Percentiles rank a stretch among this genome's conserved stretches.
Conservation (phyloP, 2,329 filamentous ascomycete species). For the Bipolaris bicolor region DNA sequence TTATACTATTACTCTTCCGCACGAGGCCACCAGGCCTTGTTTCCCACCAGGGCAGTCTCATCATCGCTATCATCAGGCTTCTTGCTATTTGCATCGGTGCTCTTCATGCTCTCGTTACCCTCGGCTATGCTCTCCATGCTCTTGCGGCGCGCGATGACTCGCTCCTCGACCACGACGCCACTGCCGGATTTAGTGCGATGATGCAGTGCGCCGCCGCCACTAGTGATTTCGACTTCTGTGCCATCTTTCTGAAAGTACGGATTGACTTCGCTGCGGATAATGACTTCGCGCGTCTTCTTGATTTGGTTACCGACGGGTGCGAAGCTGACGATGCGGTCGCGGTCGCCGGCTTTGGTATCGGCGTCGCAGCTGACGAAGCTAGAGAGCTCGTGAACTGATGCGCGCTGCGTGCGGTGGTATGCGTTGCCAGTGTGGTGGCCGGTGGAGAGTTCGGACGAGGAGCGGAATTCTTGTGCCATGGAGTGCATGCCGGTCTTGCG, state of each 20-base stretch:
- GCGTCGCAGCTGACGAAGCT: conserved; percentile 29
- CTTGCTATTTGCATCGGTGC: conserved; percentile 25
- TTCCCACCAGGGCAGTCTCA: conserved; percentile 29
- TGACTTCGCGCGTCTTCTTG: conserved; percentile 40
- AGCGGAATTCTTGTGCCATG: conserved; percentile 40
- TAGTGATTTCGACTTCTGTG: conserved; percentile 20
- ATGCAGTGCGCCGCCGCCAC: conserved; percentile 5
- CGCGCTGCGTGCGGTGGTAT: conserved; percentile 13
- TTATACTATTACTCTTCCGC: conserved; percentile 1
- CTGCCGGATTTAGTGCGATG: conserved; percentile 8
- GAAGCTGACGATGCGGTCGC: conserved; percentile 28
- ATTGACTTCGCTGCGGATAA: conserved; percentile 33
- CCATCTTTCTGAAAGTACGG: conserved; percentile 19
- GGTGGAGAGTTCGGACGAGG: conserved; percentile 31
- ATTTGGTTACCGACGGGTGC: conserved; percentile 36
- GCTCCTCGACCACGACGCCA: conserved; percentile 17
- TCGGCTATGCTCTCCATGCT: conserved; percentile 34
- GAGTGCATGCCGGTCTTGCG: conserved; percentile 36
- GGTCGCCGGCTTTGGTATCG: conserved; percentile 15
- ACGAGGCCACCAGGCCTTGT: conserved; percentile 11
- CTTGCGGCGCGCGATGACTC: conserved; percentile 16
- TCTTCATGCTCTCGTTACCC: conserved; percentile 32
- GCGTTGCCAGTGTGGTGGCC: conserved; percentile 8
- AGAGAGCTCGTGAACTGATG: conserved; percentile 35
- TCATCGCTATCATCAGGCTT: conserved; percentile 30